Conservation (phyloP, 169 alveolate genomes). For the Perkinsus chesapeaki region DNA sequence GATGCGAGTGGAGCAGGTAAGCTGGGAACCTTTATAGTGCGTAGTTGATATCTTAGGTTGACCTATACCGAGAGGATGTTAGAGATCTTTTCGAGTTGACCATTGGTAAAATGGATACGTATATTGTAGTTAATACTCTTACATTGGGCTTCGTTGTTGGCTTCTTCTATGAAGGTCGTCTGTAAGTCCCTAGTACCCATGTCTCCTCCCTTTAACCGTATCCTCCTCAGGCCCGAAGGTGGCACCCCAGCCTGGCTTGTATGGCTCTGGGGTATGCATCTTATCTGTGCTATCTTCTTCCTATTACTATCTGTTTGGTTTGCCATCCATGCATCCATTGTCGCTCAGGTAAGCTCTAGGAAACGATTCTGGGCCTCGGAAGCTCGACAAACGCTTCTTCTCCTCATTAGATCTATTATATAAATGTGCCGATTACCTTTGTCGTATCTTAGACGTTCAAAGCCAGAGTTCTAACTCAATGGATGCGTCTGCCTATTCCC, state of each 20-base stretch:
- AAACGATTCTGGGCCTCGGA: too few relatives aligned
- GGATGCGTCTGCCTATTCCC: not conserved
- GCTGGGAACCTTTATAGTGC: not conserved
- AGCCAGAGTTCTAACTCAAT: not conserved
- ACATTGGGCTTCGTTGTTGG: not conserved
- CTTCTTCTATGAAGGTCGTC: not conserved
- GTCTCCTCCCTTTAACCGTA: not conserved
- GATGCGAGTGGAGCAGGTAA: not conserved
- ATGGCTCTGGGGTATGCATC: not conserved
- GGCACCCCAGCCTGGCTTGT: not conserved
- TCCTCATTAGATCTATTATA: too few relatives aligned
- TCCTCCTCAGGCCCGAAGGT: not conserved
- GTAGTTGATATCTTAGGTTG: not conserved
- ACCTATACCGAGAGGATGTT: not conserved
- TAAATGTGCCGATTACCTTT: not conserved
- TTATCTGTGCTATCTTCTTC: not conserved
- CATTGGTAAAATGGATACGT: slow-evolving; percentile 3
- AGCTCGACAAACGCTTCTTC: too few relatives aligned
- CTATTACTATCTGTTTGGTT: not conserved
- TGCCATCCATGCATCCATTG: not conserved
- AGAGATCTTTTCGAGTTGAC: slow-evolving; percentile 2
- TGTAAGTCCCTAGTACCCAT: not conserved
- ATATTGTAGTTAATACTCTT: not conserved
- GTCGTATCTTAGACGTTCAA: not conserved
- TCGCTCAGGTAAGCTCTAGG: not conserved